These are phyloP conservation scores for Verticillium zaregamsianum DNA, from an alignment of 2,329 filamentous ascomycete genomes.

Conservation along the genomic window DNA sequence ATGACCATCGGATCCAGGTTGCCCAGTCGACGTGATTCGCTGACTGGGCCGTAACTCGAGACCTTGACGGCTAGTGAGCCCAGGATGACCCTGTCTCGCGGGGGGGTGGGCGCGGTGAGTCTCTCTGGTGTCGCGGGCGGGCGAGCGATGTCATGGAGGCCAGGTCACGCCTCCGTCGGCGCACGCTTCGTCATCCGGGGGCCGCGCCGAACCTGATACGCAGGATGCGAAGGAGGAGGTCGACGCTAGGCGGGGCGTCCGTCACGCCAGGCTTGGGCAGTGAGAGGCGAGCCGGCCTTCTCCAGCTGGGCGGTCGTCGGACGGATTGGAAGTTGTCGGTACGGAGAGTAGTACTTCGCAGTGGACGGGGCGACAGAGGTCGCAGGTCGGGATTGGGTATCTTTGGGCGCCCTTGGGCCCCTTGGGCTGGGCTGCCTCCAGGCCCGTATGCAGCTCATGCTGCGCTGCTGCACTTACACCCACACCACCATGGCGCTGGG, in stretches of 20 bases:
- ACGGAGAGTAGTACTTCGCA: neutral
- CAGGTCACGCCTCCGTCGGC: neutral
- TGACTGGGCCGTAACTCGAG: neutral
- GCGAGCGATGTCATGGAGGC: neutral
- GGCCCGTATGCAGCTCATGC: constrained; percentile 1
- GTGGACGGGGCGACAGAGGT: neutral
- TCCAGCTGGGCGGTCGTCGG: neutral
- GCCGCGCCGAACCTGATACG: neutral
- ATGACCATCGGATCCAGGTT: neutral
- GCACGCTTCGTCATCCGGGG: neutral
- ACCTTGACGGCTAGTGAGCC: neutral
- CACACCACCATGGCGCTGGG: neutral
- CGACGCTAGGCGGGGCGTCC: neutral
- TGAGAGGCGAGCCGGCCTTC: neutral
- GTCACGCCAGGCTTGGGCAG: neutral
- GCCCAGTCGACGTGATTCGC: neutral
- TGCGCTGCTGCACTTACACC: constrained; percentile 3
- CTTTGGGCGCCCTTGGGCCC: neutral
- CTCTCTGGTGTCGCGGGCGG: neutral
- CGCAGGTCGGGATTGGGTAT: constrained; percentile 2
- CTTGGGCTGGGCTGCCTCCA: constrained; percentile 3
- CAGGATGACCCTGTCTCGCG: neutral
- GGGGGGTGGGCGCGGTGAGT: neutral
- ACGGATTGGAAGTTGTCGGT: neutral
- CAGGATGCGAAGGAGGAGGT: neutral